Conservation (phyloP, 2,329 filamentous ascomycete species). For the Cordyceps javanica region DNA sequence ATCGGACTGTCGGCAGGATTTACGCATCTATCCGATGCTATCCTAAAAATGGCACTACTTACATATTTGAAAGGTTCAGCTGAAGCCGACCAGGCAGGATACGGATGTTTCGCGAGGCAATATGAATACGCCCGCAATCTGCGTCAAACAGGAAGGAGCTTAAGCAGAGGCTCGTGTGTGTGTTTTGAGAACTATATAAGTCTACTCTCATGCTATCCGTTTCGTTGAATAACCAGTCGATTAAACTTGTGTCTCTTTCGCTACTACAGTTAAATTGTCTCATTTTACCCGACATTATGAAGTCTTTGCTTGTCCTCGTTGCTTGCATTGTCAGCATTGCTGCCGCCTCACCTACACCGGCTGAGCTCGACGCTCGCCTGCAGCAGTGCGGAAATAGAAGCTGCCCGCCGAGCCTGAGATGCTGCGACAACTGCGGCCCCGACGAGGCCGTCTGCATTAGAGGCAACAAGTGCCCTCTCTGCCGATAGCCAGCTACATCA, state of each 20-base stretch:
- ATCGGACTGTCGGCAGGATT: neutral
- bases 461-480: neutral
- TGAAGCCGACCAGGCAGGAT: neutral
- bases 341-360: conserved; percentile 1
- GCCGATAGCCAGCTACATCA: neutral
- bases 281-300: neutral
- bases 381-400: neutral
- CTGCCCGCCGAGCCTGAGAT: neutral
- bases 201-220: no score
- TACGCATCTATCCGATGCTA: neutral
- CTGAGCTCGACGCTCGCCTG: neutral
- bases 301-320: neutral
- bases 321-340: neutral
- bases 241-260: no score
- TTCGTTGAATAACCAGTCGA: no score
- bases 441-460: neutral
- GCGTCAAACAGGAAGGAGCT: neutral
- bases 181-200: neutral
- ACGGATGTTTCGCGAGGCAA: neutral
- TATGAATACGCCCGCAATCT: neutral
- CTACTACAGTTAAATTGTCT: no score
- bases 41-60: neutral
- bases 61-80: neutral
- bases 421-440: neutral
- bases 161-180: neutral